Evolutionary conservation across 768 basidiomycete genomes (phyloP).

Genomic region (Trametes elegans): DNA sequence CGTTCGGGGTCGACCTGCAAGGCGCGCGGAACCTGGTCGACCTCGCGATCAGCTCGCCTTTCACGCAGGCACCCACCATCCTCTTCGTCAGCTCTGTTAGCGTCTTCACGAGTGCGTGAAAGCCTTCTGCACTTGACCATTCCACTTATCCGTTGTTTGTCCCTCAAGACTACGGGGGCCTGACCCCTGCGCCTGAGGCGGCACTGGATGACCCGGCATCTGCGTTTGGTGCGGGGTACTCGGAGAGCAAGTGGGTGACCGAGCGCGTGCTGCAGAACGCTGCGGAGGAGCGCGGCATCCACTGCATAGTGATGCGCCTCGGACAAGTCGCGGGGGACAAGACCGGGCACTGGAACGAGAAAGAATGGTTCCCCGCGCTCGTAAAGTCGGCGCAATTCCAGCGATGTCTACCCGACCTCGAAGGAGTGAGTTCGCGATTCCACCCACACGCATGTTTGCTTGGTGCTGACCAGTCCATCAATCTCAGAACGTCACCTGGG

Average conservation of each 20-base stretch:
- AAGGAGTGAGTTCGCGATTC: constrained; percentile 23
- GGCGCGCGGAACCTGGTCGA: constrained; percentile 21
- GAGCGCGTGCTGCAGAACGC: constrained; percentile 32
- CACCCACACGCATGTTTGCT: too few relatives aligned
- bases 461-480: too few relatives aligned
- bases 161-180: constrained; percentile 5
- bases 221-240: constrained; percentile 27
- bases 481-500: too few relatives aligned
- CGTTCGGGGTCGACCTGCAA: constrained; percentile 37
- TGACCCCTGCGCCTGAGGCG: constrained; percentile 3
- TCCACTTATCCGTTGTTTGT: not conserved
- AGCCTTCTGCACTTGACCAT: too few relatives aligned
- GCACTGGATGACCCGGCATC: constrained; percentile 7
- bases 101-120: constrained; percentile 8
- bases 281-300: constrained; percentile 20
- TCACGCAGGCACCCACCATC: not conserved
- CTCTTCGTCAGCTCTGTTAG: constrained; percentile 16
- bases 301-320: constrained; percentile 32
- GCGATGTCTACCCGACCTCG: constrained; percentile 25
- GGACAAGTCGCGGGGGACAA: constrained; percentile 31
- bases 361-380: constrained; percentile 34
- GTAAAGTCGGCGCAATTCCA: constrained; percentile 26
- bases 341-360: constrained; percentile 33
- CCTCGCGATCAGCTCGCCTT: constrained; percentile 15
- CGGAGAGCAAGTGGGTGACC: constrained; percentile 32